Evolutionary conservation across 108 stramenopile species (phyloP).

Genomic region (Seminavis robusta): DNA sequence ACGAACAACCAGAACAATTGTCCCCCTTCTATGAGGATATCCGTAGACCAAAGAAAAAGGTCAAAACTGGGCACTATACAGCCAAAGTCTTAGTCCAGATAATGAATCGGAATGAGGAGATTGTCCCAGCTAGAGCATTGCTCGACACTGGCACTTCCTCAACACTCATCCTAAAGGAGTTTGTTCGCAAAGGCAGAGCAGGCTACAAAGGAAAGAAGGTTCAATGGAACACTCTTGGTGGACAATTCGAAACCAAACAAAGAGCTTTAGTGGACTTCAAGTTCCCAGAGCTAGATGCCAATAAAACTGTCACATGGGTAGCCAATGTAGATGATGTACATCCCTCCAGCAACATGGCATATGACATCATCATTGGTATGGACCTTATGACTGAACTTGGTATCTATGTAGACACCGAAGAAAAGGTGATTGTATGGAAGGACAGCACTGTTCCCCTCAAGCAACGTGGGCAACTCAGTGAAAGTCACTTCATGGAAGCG

Average conservation of each 20-base stretch:
- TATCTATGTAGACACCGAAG: background rate
- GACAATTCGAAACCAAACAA: background rate
- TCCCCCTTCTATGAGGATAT: too few species aligned
- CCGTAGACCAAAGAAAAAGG: constrained; percentile 1
- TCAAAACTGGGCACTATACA: background rate
- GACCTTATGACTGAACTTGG: constrained; percentile 1
- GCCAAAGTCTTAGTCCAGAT: background rate
- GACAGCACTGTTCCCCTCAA: background rate
- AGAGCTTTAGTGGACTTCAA: constrained; percentile 1
- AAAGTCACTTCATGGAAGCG: background rate
- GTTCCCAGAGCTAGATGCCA: background rate
- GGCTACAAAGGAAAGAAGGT: background rate
- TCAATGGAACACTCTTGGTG: background rate
- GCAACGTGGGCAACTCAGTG: background rate
- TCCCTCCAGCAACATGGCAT: background rate
- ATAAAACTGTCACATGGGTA: background rate
- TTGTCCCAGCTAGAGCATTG: background rate
- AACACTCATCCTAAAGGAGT: background rate
- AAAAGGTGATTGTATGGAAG: background rate
- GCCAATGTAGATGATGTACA: constrained; percentile 1
- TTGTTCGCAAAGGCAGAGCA: background rate
- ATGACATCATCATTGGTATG: background rate
- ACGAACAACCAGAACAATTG: too few species aligned
- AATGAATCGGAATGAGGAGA: background rate
- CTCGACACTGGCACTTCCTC: background rate